Evolutionary conservation across 116 monocot genomes (phyloP).

Genomic region (Posidonia oceanica): DNA sequence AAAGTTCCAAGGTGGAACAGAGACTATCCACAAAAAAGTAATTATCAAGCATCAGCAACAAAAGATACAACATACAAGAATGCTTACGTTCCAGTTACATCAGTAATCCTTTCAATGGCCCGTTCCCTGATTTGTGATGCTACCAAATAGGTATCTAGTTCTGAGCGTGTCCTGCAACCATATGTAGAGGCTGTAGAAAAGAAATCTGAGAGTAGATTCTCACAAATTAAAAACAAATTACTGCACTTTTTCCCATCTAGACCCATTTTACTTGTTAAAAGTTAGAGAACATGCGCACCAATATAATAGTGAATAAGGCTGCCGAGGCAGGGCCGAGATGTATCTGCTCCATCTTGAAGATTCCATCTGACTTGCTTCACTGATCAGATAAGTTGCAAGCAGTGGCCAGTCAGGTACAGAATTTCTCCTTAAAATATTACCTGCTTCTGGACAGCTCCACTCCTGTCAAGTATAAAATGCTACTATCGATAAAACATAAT

Average conservation of each 20-base stretch:
- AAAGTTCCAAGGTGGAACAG: neutral
- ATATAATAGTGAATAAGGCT: constrained; percentile 93
- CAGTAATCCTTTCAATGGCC: constrained; percentile 77
- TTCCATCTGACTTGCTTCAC: constrained; percentile 71
- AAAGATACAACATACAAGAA: neutral
- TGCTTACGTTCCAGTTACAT: constrained; percentile 81
- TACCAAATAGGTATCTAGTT: constrained; percentile 73
- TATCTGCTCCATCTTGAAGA: constrained; percentile 84
- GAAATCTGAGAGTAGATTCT: constrained; percentile 50
- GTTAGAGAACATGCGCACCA: constrained; percentile 29
- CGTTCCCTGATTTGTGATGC: constrained; percentile 82
- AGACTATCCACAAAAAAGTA: too few relatives aligned
- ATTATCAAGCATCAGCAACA: too few relatives aligned
- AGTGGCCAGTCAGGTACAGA: constrained; percentile 95
- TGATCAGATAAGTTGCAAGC: constrained; percentile 79
- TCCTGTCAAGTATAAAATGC: constrained; percentile 28
- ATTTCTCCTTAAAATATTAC: constrained; percentile 45
- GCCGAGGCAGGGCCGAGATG: constrained; percentile 84
- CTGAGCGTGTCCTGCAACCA: constrained; percentile 73
- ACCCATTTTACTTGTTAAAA: too few relatives aligned
- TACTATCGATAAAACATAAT: neutral
- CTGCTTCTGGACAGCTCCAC: constrained; percentile 56
- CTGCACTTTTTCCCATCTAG: neutral
- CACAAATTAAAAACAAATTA: neutral
- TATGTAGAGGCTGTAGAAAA: constrained; percentile 53